These are phyloP conservation scores for Trichoderma atrobrunneum DNA, from an alignment of 2,329 filamentous ascomycete genomes.

Conservation along the genomic window DNA sequence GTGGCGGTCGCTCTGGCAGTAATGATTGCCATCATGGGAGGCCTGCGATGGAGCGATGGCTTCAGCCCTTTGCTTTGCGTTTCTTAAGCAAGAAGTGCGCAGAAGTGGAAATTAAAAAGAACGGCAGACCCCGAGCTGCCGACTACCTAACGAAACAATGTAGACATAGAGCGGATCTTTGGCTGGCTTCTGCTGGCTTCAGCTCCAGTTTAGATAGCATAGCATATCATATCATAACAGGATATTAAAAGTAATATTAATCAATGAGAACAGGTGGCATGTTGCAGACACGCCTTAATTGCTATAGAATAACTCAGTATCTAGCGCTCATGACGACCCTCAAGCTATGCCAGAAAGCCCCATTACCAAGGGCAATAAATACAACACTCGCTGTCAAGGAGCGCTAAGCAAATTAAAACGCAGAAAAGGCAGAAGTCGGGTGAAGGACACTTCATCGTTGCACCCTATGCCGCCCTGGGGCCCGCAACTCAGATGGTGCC, in stretches of 20 bases:
- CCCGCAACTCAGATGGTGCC: not conserved
- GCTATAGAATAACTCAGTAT: not conserved
- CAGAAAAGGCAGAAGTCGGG: not conserved
- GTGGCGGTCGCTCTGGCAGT: constrained; percentile 56
- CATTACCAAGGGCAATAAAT: not conserved
- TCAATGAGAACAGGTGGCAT: not conserved
- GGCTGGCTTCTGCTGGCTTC: not conserved
- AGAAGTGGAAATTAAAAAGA: not conserved
- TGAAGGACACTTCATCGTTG: not conserved
- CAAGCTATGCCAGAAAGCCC: not conserved
- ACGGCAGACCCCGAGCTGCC: not conserved
- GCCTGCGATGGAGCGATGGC: constrained; percentile 65
- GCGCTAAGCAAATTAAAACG: not conserved
- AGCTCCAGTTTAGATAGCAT: not conserved
- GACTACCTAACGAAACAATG: not conserved
- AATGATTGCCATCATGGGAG: constrained; percentile 71
- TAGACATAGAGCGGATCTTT: not conserved
- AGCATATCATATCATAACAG: not conserved
- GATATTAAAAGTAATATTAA: not conserved
- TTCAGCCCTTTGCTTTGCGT: constrained; percentile 45
- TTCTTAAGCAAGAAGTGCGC: not conserved
- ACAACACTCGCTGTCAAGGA: not conserved
- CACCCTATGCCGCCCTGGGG: not conserved
- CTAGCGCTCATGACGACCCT: not conserved
- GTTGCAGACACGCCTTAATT: not conserved